phyloP scores from a whole-genome alignment of 768 basidiomycete species.

The Mycena filopes region DNA sequence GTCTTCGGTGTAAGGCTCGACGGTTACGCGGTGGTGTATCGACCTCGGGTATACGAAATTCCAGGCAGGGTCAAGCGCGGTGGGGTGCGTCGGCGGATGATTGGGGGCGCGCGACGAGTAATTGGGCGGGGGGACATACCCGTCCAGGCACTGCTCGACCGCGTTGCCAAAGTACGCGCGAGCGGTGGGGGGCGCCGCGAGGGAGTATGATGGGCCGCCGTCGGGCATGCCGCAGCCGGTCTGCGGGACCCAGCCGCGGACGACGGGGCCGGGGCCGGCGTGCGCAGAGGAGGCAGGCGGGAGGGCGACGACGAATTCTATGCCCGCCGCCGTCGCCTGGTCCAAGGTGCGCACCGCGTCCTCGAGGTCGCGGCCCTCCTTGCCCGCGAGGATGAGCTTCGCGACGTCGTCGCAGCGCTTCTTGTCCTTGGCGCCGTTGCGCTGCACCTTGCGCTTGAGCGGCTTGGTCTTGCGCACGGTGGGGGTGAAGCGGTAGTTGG shows the following conservation, averaged over 20 bases:
- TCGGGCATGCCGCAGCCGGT: slow-evolving; percentile 4
- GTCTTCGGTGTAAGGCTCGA: slow-evolving; percentile 1
- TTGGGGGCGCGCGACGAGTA: not conserved
- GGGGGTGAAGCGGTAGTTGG: slow-evolving; percentile 66
- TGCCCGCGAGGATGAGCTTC: slow-evolving; percentile 60
- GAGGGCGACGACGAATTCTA: not conserved
- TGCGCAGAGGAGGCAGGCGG: not conserved
- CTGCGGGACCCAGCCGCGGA: slow-evolving; percentile 30
- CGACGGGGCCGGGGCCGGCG: slow-evolving; percentile 40
- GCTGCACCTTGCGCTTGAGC: slow-evolving; percentile 61
- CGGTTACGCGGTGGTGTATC: not conserved
- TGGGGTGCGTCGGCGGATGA: not conserved
- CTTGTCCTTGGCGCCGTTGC: slow-evolving; percentile 60
- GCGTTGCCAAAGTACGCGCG: not conserved
- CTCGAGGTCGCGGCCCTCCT: slow-evolving; percentile 59
- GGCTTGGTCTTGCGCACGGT: slow-evolving; percentile 54
- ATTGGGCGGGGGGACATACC: not conserved
- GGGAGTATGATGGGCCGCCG: not conserved
- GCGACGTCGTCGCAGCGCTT: slow-evolving; percentile 62
- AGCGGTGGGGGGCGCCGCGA: not conserved
- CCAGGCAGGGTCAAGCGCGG: not conserved
- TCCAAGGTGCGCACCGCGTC: slow-evolving; percentile 53
- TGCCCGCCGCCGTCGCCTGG: slow-evolving; percentile 15
- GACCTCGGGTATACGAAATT: not conserved
- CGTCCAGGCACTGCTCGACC: not conserved